phyloP scores from a whole-genome alignment of 2,329 filamentous ascomycete genomes.

The Pezicula rhizophila region DNA sequence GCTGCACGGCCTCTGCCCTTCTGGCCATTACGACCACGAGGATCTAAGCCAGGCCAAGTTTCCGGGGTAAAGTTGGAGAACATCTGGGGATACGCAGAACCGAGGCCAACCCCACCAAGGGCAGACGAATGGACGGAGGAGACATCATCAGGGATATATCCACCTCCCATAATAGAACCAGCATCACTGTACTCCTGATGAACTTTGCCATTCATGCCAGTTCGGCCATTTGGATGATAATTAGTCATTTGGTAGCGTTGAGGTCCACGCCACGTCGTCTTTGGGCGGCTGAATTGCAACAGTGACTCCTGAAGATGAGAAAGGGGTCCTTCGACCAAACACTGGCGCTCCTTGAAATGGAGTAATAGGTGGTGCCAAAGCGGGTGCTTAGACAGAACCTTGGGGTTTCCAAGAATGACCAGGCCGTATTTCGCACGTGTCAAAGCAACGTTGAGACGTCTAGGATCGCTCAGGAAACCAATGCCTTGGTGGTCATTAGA shows the following conservation, averaged over 20 bases:
- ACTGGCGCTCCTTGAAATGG: slow-evolving; percentile 96
- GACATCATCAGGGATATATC: slow-evolving; percentile 94
- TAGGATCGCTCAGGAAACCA: slow-evolving; percentile 95
- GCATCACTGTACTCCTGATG: slow-evolving; percentile 49
- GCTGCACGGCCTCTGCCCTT: slow-evolving; percentile 62
- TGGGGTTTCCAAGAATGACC: slow-evolving; percentile 95
- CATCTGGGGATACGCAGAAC: slow-evolving; percentile 82
- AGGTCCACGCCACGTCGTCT: slow-evolving; percentile 83
- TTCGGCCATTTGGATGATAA: slow-evolving; percentile 34
- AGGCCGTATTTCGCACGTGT: slow-evolving; percentile 96
- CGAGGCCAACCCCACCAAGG: slow-evolving; percentile 76
- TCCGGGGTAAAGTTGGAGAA: slow-evolving; percentile 89
- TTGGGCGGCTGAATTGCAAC: slow-evolving; percentile 89
- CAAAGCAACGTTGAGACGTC: slow-evolving; percentile 92
- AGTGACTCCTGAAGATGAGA: slow-evolving; percentile 94
- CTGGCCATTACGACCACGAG: slow-evolving; percentile 57
- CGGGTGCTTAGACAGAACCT: slow-evolving; percentile 95
- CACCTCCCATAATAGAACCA: slow-evolving; percentile 68
- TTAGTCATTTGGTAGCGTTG: slow-evolving; percentile 82
- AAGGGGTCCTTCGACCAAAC: slow-evolving; percentile 89
- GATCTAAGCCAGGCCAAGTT: slow-evolving; percentile 75
- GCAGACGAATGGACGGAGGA: slow-evolving; percentile 92
- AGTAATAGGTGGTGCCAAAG: slow-evolving; percentile 92
- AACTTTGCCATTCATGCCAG: slow-evolving; percentile 24
- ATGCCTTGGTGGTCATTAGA: slow-evolving; percentile 99